Conservation (phyloP, 805 yeast species). For the Torulaspora microellipsoides region DNA sequence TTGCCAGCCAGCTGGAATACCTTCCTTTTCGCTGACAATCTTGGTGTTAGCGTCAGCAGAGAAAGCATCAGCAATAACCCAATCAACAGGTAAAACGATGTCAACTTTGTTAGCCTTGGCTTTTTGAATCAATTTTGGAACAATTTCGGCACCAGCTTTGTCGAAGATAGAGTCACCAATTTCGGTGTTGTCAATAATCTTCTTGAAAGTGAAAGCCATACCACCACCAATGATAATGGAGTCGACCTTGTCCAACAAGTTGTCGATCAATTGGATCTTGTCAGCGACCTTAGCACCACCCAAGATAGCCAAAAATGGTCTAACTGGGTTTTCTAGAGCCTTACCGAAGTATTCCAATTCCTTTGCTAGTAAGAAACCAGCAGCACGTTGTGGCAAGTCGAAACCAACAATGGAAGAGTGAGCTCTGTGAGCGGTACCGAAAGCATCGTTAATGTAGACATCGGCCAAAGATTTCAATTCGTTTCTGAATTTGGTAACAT, state of each 20-base stretch:
- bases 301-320: slow-evolving; percentile 97
- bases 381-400: slow-evolving; percentile 91
- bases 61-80: slow-evolving; percentile 92
- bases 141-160: slow-evolving; percentile 92
- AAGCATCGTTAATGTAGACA: slow-evolving; percentile 96
- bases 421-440: slow-evolving; percentile 99
- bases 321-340: slow-evolving; percentile 95
- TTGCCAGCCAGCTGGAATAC: slow-evolving; percentile 93
- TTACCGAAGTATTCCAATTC: slow-evolving; percentile 96
- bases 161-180: slow-evolving; percentile 94
- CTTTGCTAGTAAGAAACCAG: slow-evolving; percentile 98
- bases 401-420: slow-evolving; percentile 99
- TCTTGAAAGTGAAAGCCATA: slow-evolving; percentile 99
- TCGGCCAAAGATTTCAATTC: slow-evolving; percentile 91
- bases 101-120: slow-evolving; percentile 95
- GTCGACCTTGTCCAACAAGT: slow-evolving; percentile 93
- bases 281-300: slow-evolving; percentile 99
- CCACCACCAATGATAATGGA: slow-evolving; percentile 97
- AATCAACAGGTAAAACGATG: slow-evolving; percentile 91
- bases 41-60: slow-evolving; percentile 85
- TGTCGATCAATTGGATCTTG: slow-evolving; percentile 97
- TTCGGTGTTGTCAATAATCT: slow-evolving; percentile 75
- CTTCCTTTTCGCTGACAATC: slow-evolving; percentile 79
- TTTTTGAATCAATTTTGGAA: slow-evolving; percentile 86
- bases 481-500: slow-evolving; percentile 81